Evolutionary conservation across 106 monocot species (phyloP).

Genomic region (Dendrobium nobile): DNA sequence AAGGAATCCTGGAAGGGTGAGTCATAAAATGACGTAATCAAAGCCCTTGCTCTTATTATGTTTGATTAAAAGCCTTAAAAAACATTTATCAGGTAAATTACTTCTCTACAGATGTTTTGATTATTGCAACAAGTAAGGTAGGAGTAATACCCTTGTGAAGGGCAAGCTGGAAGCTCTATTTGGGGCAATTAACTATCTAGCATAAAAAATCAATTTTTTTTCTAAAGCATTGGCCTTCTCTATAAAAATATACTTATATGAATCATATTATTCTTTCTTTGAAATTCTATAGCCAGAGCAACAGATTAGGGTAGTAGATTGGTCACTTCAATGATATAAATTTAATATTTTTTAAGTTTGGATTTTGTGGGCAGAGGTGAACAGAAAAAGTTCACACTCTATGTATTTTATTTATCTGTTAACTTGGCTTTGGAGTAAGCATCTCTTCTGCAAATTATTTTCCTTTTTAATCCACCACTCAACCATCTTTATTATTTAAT

Average conservation of each 20-base stretch:
- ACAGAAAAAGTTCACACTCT: neutral
- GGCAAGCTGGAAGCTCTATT: slow-evolving; percentile 49
- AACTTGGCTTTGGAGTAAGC: neutral
- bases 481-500: neutral
- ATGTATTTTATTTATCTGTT: neutral
- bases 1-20: slow-evolving; percentile 39
- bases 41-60: neutral
- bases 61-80: slow-evolving; percentile 4
- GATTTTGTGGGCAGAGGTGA: neutral
- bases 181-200: slow-evolving; percentile 13
- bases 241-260: neutral
- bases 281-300: slow-evolving; percentile 42
- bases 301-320: slow-evolving; percentile 62
- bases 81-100: neutral
- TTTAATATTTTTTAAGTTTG: neutral
- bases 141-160: slow-evolving; percentile 42
- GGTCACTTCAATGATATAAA: slow-evolving; percentile 40
- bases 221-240: neutral
- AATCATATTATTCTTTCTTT: neutral
- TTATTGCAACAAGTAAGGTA: slow-evolving; percentile 55
- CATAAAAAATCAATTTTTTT: neutral
- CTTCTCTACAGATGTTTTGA: slow-evolving; percentile 34
- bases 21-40: neutral
- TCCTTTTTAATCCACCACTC: neutral
- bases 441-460: neutral